These are phyloP conservation scores for Bryoglossum gracile DNA, from an alignment of 495 filamentous ascomycete genomes.

Conservation along the genomic window DNA sequence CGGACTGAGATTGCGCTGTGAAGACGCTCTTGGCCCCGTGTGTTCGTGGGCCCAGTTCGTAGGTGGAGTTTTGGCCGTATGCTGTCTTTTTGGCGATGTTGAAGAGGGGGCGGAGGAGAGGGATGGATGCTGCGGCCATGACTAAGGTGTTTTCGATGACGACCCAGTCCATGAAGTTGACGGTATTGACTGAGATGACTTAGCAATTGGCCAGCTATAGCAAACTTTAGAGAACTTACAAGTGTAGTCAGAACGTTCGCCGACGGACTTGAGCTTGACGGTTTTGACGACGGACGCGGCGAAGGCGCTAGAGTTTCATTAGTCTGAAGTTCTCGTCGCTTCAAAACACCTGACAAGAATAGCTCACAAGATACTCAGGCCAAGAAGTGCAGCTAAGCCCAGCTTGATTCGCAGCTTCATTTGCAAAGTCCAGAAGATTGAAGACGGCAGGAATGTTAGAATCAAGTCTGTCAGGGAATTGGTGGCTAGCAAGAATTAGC, in stretches of 20 bases:
- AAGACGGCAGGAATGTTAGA: slow-evolving; percentile 4
- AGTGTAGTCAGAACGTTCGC: slow-evolving; percentile 8
- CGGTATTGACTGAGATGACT: slow-evolving; percentile 1
- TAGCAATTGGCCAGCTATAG: not conserved
- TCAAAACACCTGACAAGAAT: not conserved
- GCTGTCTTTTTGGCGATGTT: slow-evolving; percentile 5
- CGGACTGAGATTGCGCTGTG: not conserved
- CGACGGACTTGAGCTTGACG: slow-evolving; percentile 9
- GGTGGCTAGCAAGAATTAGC: not conserved
- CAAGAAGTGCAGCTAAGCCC: slow-evolving; percentile 6
- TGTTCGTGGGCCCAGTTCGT: not conserved
- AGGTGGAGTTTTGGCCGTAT: slow-evolving; percentile 4
- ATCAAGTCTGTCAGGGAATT: slow-evolving; percentile 10
- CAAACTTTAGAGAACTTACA: not conserved
- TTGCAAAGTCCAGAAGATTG: slow-evolving; percentile 9
- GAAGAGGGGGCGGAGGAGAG: slow-evolving; percentile 13
- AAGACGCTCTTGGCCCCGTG: not conserved
- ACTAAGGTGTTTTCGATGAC: slow-evolving; percentile 18
- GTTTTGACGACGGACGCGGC: slow-evolving; percentile 12
- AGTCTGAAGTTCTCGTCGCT: not conserved
- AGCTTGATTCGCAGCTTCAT: slow-evolving; percentile 10
- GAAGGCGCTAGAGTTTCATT: slow-evolving; percentile 2
- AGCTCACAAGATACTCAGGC: slow-evolving; percentile 7
- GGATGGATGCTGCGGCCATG: slow-evolving; percentile 10
- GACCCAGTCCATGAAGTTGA: slow-evolving; percentile 14